These are phyloP conservation scores for Candida parachauliodes DNA, from an alignment of 805 yeast genomes.

Conservation along the genomic window DNA sequence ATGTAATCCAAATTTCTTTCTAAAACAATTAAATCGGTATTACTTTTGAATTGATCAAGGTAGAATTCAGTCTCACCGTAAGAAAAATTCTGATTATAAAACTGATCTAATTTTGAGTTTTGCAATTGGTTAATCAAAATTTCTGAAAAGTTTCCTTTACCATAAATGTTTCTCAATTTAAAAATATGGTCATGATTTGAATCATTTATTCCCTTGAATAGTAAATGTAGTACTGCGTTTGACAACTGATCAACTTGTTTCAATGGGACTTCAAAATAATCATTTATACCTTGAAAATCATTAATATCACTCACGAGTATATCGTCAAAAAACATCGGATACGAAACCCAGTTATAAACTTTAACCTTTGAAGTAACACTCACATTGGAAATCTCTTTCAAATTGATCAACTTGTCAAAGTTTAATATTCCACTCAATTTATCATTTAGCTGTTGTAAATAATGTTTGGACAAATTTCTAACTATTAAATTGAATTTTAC, in stretches of 20 bases:
- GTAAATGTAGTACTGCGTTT: constrained; percentile 43
- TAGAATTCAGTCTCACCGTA: constrained; percentile 37
- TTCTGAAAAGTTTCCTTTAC: constrained; percentile 57
- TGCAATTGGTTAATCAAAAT: constrained; percentile 42
- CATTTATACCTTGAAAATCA: constrained; percentile 31
- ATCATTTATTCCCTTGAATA: constrained; percentile 15
- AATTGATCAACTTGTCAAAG: constrained; percentile 9
- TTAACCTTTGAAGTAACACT: constrained; percentile 40
- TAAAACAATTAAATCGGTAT: constrained; percentile 69
- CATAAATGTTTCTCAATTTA: constrained; percentile 51
- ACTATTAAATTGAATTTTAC: constrained; percentile 26
- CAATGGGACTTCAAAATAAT: constrained; percentile 44
- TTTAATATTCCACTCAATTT: constrained; percentile 13
- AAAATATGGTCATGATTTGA: constrained; percentile 17
- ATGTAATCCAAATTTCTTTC: constrained; percentile 76
- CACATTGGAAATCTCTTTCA: neutral
- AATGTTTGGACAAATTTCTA: constrained; percentile 32
- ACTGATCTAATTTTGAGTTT: constrained; percentile 32
- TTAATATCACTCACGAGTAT: constrained; percentile 43
- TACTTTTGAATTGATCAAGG: constrained; percentile 35
- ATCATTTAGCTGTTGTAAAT: constrained; percentile 28
- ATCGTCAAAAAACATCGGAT: constrained; percentile 39
- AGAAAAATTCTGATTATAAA: constrained; percentile 31
- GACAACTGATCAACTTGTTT: constrained; percentile 48
- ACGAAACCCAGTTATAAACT: constrained; percentile 43